Percentiles rank a stretch among this genome's conserved stretches.
Evolutionary conservation across 768 basidiomycete genomes (phyloP).

Genomic region (Agaricus blazei): DNA sequence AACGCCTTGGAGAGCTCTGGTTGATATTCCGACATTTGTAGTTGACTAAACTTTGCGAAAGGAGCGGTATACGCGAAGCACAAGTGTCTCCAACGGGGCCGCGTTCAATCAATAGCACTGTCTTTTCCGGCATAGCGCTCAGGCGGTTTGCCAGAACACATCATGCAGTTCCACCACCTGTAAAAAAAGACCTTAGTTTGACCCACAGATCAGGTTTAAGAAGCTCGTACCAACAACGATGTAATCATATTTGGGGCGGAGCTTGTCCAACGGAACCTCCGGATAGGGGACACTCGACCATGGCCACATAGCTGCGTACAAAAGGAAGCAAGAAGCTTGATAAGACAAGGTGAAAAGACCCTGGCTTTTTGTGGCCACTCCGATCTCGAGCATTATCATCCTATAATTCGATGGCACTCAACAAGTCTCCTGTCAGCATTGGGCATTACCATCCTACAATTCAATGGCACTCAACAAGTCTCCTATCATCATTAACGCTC

Average conservation of each 20-base stretch:
- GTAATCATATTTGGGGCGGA: constrained; percentile 12
- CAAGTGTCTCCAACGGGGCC: constrained; percentile 37
- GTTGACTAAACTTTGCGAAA: constrained; percentile 29
- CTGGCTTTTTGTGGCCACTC: too few species aligned
- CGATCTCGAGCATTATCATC: not conserved
- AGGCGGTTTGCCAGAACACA: constrained; percentile 55
- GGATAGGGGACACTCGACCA: constrained; percentile 1
- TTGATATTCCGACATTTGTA: constrained; percentile 34
- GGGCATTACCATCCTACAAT: not conserved
- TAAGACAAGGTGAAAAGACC: not conserved
- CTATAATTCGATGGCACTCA: not conserved
- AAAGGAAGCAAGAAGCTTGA: not conserved
- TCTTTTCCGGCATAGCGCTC: constrained; percentile 44
- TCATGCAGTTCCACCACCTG: constrained; percentile 57
- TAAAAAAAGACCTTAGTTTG: constrained; percentile 16
- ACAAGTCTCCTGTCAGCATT: too few species aligned
- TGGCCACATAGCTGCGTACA: constrained; percentile 6
- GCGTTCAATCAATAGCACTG: constrained; percentile 54
- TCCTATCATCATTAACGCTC: too few species aligned
- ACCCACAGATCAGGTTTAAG: not conserved
- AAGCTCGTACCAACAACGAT: constrained; percentile 10
- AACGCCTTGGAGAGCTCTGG: constrained; percentile 33
- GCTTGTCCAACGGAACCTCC: not conserved
- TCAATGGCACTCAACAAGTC: not conserved
- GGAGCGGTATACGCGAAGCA: constrained; percentile 18